phyloP scores from a whole-genome alignment of 495 filamentous ascomycete genomes.

The Viridothelium virens region DNA sequence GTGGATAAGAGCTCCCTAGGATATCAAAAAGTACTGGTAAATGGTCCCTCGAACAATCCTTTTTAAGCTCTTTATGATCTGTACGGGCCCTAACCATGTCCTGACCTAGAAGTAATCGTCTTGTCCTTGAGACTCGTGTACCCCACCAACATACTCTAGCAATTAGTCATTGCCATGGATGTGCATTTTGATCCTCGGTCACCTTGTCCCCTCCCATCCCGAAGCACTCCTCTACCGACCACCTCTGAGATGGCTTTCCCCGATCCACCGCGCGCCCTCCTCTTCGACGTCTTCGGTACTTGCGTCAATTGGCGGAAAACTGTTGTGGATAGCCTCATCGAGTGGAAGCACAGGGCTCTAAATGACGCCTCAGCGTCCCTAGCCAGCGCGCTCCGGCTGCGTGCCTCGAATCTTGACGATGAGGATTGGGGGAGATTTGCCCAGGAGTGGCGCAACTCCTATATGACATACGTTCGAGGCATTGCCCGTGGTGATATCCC shows the following conservation, averaged over 20 bases:
- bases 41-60: too few species aligned
- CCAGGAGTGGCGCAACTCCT: slow-evolving; percentile 60
- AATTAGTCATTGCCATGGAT: neutral
- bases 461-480: slow-evolving; percentile 51
- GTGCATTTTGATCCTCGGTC: neutral
- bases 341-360: slow-evolving; percentile 36
- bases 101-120: too few species aligned
- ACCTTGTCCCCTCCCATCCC: neutral
- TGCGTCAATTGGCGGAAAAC: slow-evolving; percentile 63
- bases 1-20: too few species aligned
- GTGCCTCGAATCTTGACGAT: slow-evolving; percentile 44
- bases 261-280: slow-evolving; percentile 40
- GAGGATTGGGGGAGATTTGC: slow-evolving; percentile 55
- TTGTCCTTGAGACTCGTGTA: too few species aligned
- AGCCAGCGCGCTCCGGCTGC: slow-evolving; percentile 39
- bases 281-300: slow-evolving; percentile 71
- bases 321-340: slow-evolving; percentile 46
- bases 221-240: neutral
- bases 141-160: too few species aligned
- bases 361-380: slow-evolving; percentile 41
- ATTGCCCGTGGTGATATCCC: slow-evolving; percentile 37
- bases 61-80: too few species aligned
- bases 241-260: slow-evolving; percentile 29
- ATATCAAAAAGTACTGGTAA: too few species aligned
- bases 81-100: too few species aligned